Conservation (phyloP, 2,329 filamentous ascomycete genomes). For the Apiospora marii region DNA sequence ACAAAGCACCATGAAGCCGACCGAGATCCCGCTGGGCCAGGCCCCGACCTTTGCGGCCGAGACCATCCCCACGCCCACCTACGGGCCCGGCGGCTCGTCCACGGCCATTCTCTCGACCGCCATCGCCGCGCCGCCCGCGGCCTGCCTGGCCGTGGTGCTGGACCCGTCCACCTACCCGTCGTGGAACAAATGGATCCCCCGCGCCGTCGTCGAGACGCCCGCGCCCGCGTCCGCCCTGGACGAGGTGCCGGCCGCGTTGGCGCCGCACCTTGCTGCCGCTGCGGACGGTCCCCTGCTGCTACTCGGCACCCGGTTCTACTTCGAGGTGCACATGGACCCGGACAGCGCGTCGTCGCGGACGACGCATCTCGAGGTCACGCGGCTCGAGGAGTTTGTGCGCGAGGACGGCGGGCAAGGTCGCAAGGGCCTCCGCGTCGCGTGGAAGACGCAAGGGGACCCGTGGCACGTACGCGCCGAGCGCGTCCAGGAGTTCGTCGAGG, state of each 20-base stretch:
- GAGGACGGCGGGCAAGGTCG: conserved; percentile 30
- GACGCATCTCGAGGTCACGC: conserved; percentile 39
- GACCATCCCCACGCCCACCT: conserved; percentile 42
- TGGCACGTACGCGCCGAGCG: conserved; percentile 48
- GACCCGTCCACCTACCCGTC: conserved; percentile 42
- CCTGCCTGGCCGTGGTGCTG: conserved; percentile 42
- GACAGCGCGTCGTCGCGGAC: conserved; percentile 30
- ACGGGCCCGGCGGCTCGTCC: conserved; percentile 40
- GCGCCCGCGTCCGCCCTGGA: conserved; percentile 24
- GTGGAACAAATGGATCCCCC: conserved; percentile 48
- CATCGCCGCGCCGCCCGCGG: conserved; percentile 44
- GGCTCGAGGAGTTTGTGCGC: conserved; percentile 44
- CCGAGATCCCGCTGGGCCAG: conserved; percentile 31
- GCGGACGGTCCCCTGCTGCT: conserved; percentile 34
- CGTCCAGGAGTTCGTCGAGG: conserved; percentile 52
- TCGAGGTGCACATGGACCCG: conserved; percentile 45
- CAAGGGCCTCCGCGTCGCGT: conserved; percentile 49
- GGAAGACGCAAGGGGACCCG: conserved; percentile 44
- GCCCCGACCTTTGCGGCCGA: conserved; percentile 29
- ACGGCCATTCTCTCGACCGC: conserved; percentile 42
- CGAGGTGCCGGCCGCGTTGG: conserved; percentile 30
- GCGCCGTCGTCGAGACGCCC: conserved; percentile 37
- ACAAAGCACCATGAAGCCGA: conserved; percentile 25
- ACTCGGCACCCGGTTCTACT: conserved; percentile 42
- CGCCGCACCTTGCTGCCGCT: conserved; percentile 26